Evolutionary conservation across 176 grass and related monocot species (phyloP).

Genomic region (Phoenix dactylifera): DNA sequence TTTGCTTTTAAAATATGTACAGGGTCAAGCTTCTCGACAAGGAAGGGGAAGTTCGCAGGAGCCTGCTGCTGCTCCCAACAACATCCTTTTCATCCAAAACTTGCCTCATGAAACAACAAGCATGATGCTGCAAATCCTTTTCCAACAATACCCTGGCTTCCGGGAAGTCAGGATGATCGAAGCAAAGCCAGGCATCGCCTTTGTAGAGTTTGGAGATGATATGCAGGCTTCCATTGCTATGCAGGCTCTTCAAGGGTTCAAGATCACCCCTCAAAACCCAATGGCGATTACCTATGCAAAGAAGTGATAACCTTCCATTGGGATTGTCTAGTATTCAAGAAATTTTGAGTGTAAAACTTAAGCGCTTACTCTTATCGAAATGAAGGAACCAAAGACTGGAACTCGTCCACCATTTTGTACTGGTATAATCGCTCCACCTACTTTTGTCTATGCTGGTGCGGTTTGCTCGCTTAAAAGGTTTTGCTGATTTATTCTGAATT

Average conservation of each 20-base stretch:
- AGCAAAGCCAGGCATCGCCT: conserved; percentile 90
- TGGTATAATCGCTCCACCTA: too few species aligned
- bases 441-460: too few species aligned
- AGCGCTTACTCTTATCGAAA: too few species aligned
- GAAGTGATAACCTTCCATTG: conserved; percentile 29
- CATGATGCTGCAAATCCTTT: conserved; percentile 95
- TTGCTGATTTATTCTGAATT: too few species aligned
- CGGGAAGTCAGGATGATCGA: conserved; percentile 82
- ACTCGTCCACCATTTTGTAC: too few species aligned
- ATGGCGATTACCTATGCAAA: conserved; percentile 83
- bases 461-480: too few species aligned
- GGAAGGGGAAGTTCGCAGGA: conserved; percentile 33
- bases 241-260: conserved; percentile 91
- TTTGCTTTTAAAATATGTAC: too few species aligned
- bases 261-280: conserved; percentile 82
- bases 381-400: too few species aligned
- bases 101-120: conserved; percentile 65
- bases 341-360: too few species aligned
- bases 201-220: conserved; percentile 83
- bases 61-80: conserved; percentile 65
- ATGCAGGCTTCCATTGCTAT: conserved; percentile 71
- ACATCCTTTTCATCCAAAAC: conserved; percentile 94
- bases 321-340: too few species aligned
- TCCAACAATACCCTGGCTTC: conserved; percentile 97
- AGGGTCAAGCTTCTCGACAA: conserved; percentile 34